These are phyloP conservation scores for Hypseocharis bilobata DNA, from an alignment of 441 rosid species.

Conservation along the genomic window DNA sequence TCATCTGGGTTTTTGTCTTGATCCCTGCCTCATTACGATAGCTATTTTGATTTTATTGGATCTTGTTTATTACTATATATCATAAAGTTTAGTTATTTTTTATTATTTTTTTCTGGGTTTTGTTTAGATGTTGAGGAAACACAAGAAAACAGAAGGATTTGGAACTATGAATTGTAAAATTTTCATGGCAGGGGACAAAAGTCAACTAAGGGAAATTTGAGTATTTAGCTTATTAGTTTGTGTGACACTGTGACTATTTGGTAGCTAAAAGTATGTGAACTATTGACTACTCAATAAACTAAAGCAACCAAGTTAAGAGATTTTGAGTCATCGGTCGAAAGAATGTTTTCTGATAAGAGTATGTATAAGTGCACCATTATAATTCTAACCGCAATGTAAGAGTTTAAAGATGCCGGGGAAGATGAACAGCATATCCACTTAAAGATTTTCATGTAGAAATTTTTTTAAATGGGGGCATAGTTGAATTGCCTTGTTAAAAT, in stretches of 20 bases:
- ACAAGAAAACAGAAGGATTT: constrained; percentile 5
- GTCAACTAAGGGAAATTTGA: not conserved
- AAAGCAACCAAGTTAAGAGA: too few species aligned
- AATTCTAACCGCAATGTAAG: too few species aligned
- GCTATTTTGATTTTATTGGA: not conserved
- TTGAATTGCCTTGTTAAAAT: too few species aligned
- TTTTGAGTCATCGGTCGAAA: too few species aligned
- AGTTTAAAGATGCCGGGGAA: too few species aligned
- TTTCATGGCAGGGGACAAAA: not conserved
- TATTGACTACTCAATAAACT: too few species aligned
- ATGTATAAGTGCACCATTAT: too few species aligned
- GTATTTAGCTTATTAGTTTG: not conserved
- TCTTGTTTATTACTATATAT: not conserved
- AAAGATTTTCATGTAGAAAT: too few species aligned
- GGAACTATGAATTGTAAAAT: constrained; percentile 4
- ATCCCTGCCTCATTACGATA: not conserved
- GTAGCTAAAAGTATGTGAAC: not conserved
- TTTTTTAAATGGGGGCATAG: not conserved
- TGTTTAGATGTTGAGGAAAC: constrained; percentile 22
- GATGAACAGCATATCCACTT: too few species aligned
- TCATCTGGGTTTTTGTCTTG: not conserved
- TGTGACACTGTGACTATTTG: not conserved
- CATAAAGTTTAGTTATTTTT: not conserved
- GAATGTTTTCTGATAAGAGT: too few species aligned
- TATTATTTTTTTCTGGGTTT: not conserved